Conservation (phyloP, 306 rosid species). For the Calophaca sinica region DNA sequence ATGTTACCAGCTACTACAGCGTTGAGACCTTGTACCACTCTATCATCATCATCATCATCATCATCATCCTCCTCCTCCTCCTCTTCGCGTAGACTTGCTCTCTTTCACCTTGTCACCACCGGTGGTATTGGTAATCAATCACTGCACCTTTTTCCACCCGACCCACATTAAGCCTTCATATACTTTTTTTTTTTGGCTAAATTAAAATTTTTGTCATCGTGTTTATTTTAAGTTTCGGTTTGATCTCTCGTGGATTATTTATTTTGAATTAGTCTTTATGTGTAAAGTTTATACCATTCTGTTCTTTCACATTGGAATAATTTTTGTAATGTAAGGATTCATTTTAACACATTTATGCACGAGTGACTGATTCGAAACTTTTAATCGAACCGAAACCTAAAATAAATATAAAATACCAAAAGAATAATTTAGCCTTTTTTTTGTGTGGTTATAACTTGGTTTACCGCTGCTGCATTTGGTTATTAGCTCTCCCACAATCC, state of each 20-base stretch:
- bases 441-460: slow-evolving; percentile 11
- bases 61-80: slow-evolving; percentile 1
- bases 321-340: too few species aligned
- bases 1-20: slow-evolving; percentile 32
- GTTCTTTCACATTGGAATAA: too few species aligned
- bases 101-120: slow-evolving; percentile 60
- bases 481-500: slow-evolving; percentile 67
- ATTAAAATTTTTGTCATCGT: too few species aligned
- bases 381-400: too few species aligned
- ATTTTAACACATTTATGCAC: too few species aligned
- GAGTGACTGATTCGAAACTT: too few species aligned
- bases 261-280: too few species aligned
- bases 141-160: background rate
- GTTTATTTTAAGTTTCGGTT: too few species aligned
- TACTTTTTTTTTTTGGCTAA: background rate
- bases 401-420: too few species aligned
- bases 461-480: slow-evolving; percentile 42
- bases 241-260: too few species aligned
- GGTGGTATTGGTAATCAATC: slow-evolving; percentile 35
- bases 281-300: too few species aligned
- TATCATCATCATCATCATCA: slow-evolving; percentile 9
- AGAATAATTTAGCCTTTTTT: too few species aligned
- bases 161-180: background rate
- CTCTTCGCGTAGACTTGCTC: slow-evolving; percentile 54
- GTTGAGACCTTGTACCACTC: slow-evolving; percentile 9